These are phyloP conservation scores for Wickerhamiella kazuoi DNA, from an alignment of 805 yeast species.

Conservation along the genomic window DNA sequence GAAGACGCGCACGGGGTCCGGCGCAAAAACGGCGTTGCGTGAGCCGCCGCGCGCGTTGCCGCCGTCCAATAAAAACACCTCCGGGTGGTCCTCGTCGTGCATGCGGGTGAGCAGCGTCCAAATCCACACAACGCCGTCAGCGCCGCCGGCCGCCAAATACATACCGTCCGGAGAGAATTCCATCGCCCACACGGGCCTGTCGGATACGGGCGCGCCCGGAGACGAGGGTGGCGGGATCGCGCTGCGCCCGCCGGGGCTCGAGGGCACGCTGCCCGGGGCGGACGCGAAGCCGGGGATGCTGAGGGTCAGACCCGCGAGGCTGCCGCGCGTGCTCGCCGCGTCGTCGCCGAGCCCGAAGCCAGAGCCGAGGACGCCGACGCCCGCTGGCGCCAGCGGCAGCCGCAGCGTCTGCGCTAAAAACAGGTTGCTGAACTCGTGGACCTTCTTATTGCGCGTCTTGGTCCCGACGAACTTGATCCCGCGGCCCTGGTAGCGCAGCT, in stretches of 20 bases:
- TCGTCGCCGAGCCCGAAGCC: too few species aligned
- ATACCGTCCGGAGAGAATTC: slow-evolving; percentile 7
- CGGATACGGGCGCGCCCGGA: neutral
- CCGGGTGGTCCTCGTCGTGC: neutral
- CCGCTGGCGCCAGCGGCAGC: neutral
- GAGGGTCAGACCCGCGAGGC: neutral
- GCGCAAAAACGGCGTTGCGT: slow-evolving; percentile 38
- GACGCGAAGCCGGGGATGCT: neutral
- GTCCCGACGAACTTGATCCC: neutral
- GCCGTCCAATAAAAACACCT: neutral
- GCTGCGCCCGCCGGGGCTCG: neutral
- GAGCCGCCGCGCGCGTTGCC: neutral
- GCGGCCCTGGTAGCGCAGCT: neutral
- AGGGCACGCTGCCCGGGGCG: neutral
- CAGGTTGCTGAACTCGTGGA: neutral
- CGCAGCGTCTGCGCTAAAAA: neutral
- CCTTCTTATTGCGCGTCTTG: neutral
- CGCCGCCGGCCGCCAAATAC: slow-evolving; percentile 6
- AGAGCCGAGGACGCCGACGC: too few species aligned
- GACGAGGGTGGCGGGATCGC: too few species aligned
- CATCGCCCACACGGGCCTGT: slow-evolving; percentile 2
- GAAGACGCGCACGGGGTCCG: slow-evolving; percentile 41
- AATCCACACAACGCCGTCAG: slow-evolving; percentile 3
- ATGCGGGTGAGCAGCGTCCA: slow-evolving; percentile 4
- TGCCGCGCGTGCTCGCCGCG: neutral